Evolutionary conservation across 768 basidiomycete genomes (phyloP), one percentile per base, ranked within the genome.

Genomic region (Thelephora ganbajun): DNA sequence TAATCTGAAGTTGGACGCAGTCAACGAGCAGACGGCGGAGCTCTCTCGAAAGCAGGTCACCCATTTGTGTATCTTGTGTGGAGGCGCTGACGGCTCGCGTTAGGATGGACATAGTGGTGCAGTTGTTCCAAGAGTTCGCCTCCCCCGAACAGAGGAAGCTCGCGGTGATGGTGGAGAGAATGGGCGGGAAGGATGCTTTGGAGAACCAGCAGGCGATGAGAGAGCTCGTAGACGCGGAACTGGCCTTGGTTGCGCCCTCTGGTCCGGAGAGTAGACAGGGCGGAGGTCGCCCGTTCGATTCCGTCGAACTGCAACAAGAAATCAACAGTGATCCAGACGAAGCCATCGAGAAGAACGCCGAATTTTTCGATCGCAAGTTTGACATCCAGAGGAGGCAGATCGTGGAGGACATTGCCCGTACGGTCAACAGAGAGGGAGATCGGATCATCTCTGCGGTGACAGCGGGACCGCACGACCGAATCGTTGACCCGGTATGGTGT

Each of bases 251-350:
- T 19, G 46, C 41, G 19, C 45, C 37, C 12, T 16, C 49, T 48
- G 22, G 47, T 13, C 26, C 18, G 26, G 23, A 34, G 37, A n/a
- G n/a, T n/a, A 37, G 36, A 9, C 23, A 45, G 33, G 35, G 47
- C 30, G 41, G 48, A 16, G 11, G 30, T 6, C 5, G 35, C 35
- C 6, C 44, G 18, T 50, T 59, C 48, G 53, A 51, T 1, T 47
- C 59, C 33, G 54, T 56, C 11, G 57, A 61, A 11, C 48, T 60
- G 33, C 51, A 54, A 20, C 51, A 56, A 22, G 60, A 59, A 1
- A 48, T 59, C 2, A 47, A 50, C 18, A 56, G 57, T 5, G 54
- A 57, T 33, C 56, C 56, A 12, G 50, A 53, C 3, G 7, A 30
- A 16, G 55, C 59, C 4, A 48, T 52, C 13, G 46, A 51, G 41